A percentile compares a stretch with the other conserved stretches of the same genome.
Evolutionary conservation across 352 stramenopile species (phyloP).

Genomic region (Globisporangium mamillatum): DNA sequence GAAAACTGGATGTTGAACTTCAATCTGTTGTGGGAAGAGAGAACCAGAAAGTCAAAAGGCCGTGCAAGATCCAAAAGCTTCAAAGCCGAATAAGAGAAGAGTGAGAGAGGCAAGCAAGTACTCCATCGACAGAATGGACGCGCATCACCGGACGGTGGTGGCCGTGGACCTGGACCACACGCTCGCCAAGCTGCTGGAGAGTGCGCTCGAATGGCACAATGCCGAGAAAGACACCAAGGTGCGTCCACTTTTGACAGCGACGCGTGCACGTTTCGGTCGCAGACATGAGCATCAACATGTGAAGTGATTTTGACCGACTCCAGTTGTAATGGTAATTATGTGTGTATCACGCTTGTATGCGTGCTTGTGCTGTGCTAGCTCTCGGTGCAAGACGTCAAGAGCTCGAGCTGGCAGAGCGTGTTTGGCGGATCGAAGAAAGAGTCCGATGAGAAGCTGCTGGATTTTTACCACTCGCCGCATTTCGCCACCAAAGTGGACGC

Average conservation of each 20-base stretch:
- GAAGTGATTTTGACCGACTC: not conserved
- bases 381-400: conserved; percentile 18
- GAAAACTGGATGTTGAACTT: not conserved
- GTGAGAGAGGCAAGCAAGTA: not conserved
- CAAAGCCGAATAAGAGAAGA: not conserved
- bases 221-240: conserved; percentile 36
- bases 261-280: not conserved
- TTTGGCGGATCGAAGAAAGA: conserved; percentile 27
- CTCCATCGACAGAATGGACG: conserved; percentile 20
- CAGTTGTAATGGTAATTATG: not conserved
- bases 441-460: conserved; percentile 26
- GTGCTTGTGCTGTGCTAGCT: conserved; percentile 11
- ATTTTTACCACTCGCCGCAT: conserved; percentile 53
- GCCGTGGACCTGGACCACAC: conserved; percentile 68
- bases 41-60: not conserved
- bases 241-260: not conserved
- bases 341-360: not conserved
- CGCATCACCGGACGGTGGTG: conserved; percentile 32
- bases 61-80: conserved; percentile 12
- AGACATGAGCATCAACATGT: not conserved
- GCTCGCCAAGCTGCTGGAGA: conserved; percentile 44
- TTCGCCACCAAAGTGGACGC: conserved; percentile 39
- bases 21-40: not conserved
- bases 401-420: conserved; percentile 30
- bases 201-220: conserved; percentile 55